Percentiles rank a stretch among this genome's conserved stretches.
Evolutionary conservation across 768 basidiomycete genomes (phyloP).

Genomic region (Naganishia vishniacii): DNA sequence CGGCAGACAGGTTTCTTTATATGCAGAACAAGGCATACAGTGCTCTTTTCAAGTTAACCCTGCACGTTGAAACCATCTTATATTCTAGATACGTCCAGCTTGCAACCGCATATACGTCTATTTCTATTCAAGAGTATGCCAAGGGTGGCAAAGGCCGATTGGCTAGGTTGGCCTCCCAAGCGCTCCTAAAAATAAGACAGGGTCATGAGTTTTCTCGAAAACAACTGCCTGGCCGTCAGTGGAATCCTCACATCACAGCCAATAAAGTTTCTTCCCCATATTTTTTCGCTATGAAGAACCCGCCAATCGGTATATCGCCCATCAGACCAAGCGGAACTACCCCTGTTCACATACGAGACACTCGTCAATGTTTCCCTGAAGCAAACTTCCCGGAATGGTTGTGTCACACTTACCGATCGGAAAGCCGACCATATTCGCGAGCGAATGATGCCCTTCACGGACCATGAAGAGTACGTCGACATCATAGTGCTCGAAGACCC

Average conservation of each 20-base stretch:
- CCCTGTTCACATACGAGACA: no score
- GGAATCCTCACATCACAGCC: slow-evolving; percentile 6
- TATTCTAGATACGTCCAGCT: no score
- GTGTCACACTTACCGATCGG: slow-evolving; percentile 20
- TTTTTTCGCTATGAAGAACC: slow-evolving; percentile 21
- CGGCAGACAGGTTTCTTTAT: no score
- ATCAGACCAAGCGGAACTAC: slow-evolving; percentile 18
- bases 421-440: slow-evolving; percentile 31
- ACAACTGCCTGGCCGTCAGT: no score
- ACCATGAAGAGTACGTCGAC: slow-evolving; percentile 29
- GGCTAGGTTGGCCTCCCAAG: slow-evolving; percentile 15
- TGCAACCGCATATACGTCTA: no score
- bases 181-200: slow-evolving; percentile 6
- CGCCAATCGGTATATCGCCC: slow-evolving; percentile 22
- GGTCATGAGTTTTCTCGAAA: no score
- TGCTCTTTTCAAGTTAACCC: no score
- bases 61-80: no score
- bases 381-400: no score
- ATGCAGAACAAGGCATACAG: no score
- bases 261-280: slow-evolving; percentile 19
- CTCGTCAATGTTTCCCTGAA: no score
- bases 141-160: slow-evolving; percentile 17
- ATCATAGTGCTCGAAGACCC: slow-evolving; percentile 26
- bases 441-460: slow-evolving; percentile 30
- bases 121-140: neutral